Base-by-base conservation (phyloP, 2,329 filamentous ascomycete species). In the Arthrobotrys iridis region DNA sequence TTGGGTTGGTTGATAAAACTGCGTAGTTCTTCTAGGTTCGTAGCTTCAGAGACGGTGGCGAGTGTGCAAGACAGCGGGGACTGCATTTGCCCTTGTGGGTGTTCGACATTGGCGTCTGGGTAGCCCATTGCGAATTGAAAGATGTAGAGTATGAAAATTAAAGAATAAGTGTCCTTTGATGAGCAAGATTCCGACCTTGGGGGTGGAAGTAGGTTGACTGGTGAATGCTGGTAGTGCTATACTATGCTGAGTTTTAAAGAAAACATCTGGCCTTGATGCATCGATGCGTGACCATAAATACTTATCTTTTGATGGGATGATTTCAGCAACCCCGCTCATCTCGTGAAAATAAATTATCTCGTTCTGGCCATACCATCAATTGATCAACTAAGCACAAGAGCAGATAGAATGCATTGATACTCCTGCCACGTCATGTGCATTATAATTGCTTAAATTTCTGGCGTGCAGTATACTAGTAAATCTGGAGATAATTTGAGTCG, bases 21-120 rank as follows among this genome's bases (percentile, higher is more conserved):
- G 13, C 18, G 18, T 3, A 58, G 30, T 20, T 40, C 33, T 20
- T 58, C 33, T 1, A 58, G 10, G 15, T 58, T 24, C 15, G 18
- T 24, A 20, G 20, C 33, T 10, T 58, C 52, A 4, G 52, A 24
- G 8, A 58, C 33, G 20, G 18, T 26, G 30, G 15, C 26, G 22
- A 58, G 52, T 24, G 52, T 2, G 20, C 52, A 58, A 15, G 52
- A 58, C 4, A 58, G 18, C 30, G 52, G 35, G 4, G 6, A n/a
- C 8, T 24, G 30, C 18, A 22, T 58, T 41, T 40, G 30, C 1
- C 52, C 33, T 18, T 24, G 10, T 3, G 52, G 30, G 35, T 58
- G 35, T 26, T 58, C 33, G 18, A 58, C 33, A 10, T 58, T 58
- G 30, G 52, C 33, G 1, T 58, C 52, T 40, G 50, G 50, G 18